Base-by-base conservation (phyloP, 345 rosid genomes). In the Brassica rapa region DNA sequence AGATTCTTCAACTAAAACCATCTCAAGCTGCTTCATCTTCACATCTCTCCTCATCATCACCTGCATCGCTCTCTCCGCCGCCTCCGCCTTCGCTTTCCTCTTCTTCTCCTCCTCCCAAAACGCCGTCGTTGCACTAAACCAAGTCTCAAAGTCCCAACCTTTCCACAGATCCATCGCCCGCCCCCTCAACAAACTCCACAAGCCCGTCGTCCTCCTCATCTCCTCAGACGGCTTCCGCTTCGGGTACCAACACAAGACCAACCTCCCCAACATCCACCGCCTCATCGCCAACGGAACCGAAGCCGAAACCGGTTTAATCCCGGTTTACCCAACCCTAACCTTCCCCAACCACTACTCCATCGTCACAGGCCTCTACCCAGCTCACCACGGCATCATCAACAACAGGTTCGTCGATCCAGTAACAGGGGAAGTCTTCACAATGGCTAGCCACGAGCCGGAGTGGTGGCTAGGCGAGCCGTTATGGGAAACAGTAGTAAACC, bases 391-490 rank as follows among this genome's bases (percentile, higher is more conserved):
- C 10, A 86, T 94, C 70, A 84, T 94, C 63, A 85, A 88, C 68
- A 94, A 94, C 78, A 41, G 63, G n/a, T 94, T 94, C 61, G 67
- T 81, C 10, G 97, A 94, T 64, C 97, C 97, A 2, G 16, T 67
- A 0, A 79, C 86, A 6, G 97, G 94, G 0, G 86, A 89, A 2
- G 21, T 55, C 19, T 92, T 94, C 75, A 83, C 80, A 10, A 92
- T 88, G 97, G 71, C 64, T 2, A 92, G 97, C 46, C 97, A 92
- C 33, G 98, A 92, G 62, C 89, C 97, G 39, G 85, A 88, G 80
- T 91, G 98, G 97, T 94, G 97, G 98, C 78, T 94, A 4, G 98
- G 97, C 4, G 98, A 94, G 83, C 97, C 98, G 5, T 65, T 94
- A 4, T 91, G 97, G 98, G 97, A 94, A 71, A 94, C 98, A 1